Percentiles rank a stretch among this genome's conserved stretches.
Conservation (phyloP, 2,329 filamentous ascomycete species). For the Venturia effusa region DNA sequence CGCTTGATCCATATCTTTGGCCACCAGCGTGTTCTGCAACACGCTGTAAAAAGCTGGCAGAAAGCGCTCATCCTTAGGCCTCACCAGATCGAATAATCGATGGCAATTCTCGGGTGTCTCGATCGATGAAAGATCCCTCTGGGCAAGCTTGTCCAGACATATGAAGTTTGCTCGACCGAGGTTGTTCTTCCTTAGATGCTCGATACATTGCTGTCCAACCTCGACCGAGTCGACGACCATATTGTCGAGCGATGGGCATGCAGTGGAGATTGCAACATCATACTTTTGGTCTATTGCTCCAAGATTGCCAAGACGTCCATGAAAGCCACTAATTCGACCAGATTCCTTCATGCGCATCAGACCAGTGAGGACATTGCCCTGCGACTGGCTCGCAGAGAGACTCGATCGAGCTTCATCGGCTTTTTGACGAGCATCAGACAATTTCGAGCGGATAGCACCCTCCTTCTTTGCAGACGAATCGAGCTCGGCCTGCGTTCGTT, state of each 20-base stretch:
- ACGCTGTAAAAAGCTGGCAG: constrained; percentile 89
- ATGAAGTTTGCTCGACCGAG: constrained; percentile 96
- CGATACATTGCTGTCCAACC: constrained; percentile 93
- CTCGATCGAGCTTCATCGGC: constrained; percentile 91
- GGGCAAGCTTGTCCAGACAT: constrained; percentile 75
- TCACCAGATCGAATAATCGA: constrained; percentile 84
- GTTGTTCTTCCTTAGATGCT: constrained; percentile 94
- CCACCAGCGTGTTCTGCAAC: constrained; percentile 89
- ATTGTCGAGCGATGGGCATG: constrained; percentile 83
- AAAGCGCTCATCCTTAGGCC: constrained; percentile 78
- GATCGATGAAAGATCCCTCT: constrained; percentile 66
- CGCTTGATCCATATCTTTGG: constrained; percentile 84
- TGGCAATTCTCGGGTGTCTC: constrained; percentile 87
- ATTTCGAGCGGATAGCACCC: constrained; percentile 68
- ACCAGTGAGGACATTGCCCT: constrained; percentile 83
- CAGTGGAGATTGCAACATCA: constrained; percentile 96
- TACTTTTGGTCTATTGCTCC: constrained; percentile 90
- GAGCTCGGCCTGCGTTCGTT: constrained; percentile 61
- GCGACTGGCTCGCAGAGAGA: constrained; percentile 79
- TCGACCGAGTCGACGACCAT: constrained; percentile 96
- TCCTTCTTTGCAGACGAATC: constrained; percentile 65
- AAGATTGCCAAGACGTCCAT: constrained; percentile 86
- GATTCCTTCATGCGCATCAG: constrained; percentile 93
- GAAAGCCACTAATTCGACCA: constrained; percentile 92
- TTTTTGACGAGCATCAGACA: constrained; percentile 85